Conservation (phyloP, 1,139 yeast species). For the Blastobotrys buckinghamii region DNA sequence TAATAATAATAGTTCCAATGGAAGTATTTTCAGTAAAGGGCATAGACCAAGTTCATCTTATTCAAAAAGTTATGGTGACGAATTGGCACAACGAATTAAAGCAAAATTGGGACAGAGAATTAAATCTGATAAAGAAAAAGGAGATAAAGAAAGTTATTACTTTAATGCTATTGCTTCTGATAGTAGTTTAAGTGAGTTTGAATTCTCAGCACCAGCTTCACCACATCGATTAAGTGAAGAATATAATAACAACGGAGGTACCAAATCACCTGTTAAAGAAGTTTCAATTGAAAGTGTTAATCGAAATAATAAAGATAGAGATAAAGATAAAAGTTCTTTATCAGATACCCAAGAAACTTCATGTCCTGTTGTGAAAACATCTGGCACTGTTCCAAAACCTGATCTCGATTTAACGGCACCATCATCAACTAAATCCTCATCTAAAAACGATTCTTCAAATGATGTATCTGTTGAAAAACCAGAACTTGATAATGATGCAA, state of each 20-base stretch:
- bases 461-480: not conserved
- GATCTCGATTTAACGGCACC: no score
- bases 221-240: conserved; percentile 6
- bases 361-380: no score
- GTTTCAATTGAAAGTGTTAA: conserved; percentile 12
- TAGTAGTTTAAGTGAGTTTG: conserved; percentile 10
- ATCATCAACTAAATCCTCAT: no score
- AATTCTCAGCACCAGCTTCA: not conserved
- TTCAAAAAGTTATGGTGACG: conserved; percentile 17
- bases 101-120: conserved; percentile 15
- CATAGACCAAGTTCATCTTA: conserved; percentile 3
- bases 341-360: no score
- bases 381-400: no score
- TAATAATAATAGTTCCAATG: not conserved
- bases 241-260: not conserved
- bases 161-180: conserved; percentile 4
- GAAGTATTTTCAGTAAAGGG: not conserved
- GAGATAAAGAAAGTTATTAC: not conserved
- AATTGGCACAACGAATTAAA: conserved; percentile 18
- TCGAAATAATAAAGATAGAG: no score
- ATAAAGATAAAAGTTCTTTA: no score
- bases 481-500: conserved; percentile 1
- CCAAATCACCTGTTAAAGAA: conserved; percentile 10
- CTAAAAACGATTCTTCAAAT: no score
- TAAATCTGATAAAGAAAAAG: not conserved